Evolutionary conservation across 2,329 filamentous ascomycete genomes (phyloP), one percentile per base, ranked within the genome.

Genomic region (Thermoascus crustaceus): DNA sequence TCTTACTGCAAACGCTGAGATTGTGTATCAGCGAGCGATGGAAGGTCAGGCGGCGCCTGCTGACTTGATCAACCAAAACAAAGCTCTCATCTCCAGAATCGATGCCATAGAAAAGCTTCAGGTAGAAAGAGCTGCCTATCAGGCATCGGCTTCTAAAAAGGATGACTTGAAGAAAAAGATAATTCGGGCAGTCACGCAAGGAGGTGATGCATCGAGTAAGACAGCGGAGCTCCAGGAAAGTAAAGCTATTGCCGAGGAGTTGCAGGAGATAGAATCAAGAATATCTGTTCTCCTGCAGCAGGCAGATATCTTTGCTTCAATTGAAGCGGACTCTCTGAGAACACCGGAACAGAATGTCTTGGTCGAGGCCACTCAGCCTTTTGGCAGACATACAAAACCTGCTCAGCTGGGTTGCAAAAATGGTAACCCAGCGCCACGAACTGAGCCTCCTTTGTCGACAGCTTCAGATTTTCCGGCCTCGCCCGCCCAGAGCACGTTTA

Each of bases 1-100:
- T 3, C 44, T 57, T 17, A 45, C 54, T 22, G 52, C 46, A 19
- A 62, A 63, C 34, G 58, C 63, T 1, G 53, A 61, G 29, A 41
- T 54, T 21, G 53, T 63, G 9, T 62, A 60, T 35, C 45, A 63
- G 26, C 48, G 52, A 34, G 52, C 56, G 18, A 56, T 66, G 51
- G 52, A 55, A 36, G 61, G 59, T 4, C 31, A 43, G 9, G 47
- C 51, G 34, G 46, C 49, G 2, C 49, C 50, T 2, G 50, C 55
- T 9, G 55, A 61, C 16, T 32, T 65, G 30, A 46, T 61, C 16
- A 37, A 51, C 3, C 50, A 58, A 38, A 61, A 61, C 40, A 60
- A 59, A 34, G 38, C 36, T 9, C 50, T 66, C 14, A 54, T 53
- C 10, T 41, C 45, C 19, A 60, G 54, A 37, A 61, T 67, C 14